phyloP scores from a whole-genome alignment of 148 eudicot species.

The Rhododendron williamsianum region DNA sequence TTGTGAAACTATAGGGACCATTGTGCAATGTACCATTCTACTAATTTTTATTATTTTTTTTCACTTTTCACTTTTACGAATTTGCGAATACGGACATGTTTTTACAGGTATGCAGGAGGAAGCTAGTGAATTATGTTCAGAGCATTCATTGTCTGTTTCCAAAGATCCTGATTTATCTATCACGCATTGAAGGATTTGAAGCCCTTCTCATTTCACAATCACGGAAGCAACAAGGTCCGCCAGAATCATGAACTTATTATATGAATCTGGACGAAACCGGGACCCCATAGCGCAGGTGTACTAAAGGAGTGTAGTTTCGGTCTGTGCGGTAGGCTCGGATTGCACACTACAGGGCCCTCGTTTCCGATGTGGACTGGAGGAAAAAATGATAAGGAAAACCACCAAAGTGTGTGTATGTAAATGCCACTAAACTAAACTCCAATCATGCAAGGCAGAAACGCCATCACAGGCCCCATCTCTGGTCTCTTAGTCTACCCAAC shows the following conservation, averaged over 20 bases:
- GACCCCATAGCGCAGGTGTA: too few species aligned
- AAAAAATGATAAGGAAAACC: not conserved
- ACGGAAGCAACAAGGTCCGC: not conserved
- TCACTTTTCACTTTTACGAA: not conserved
- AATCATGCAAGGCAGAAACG: not conserved
- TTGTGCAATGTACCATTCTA: not conserved
- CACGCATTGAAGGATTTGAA: not conserved
- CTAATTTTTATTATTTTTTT: too few species aligned
- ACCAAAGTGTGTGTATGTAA: not conserved
- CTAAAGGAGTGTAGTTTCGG: not conserved
- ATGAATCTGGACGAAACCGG: not conserved
- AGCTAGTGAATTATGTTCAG: not conserved
- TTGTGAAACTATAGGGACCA: not conserved
- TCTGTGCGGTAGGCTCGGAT: too few species aligned
- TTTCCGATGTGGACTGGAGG: not conserved
- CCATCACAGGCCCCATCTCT: not conserved
- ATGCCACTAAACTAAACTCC: not conserved
- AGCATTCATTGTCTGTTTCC: slow-evolving; percentile 1
- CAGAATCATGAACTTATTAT: not conserved
- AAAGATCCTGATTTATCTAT: not conserved
- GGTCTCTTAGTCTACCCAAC: not conserved
- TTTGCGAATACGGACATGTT: not conserved
- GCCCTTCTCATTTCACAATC: not conserved
- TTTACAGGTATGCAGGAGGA: too few species aligned
- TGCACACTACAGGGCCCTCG: not conserved